Evolutionary conservation across 1,139 yeast species (phyloP).

Genomic region (Wickerhamomyces sp.): DNA sequence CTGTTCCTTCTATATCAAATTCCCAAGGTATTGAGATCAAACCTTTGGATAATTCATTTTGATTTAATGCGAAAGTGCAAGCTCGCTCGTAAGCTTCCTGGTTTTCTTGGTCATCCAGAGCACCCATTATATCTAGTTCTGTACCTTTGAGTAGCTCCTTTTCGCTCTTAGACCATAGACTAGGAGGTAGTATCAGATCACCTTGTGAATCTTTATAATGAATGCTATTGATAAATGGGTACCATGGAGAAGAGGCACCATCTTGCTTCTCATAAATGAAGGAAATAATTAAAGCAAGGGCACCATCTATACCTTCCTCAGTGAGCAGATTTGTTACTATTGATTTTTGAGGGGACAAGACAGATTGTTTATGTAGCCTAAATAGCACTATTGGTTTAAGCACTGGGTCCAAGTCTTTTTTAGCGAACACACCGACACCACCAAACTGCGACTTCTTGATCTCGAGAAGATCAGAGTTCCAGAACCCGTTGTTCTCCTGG

Average conservation of each 20-base stretch:
- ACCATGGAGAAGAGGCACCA: conserved; percentile 72
- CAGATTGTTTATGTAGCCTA: conserved; percentile 40
- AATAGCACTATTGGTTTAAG: conserved; percentile 28
- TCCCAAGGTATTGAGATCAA: conserved; percentile 21
- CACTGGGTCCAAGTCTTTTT: conserved; percentile 30
- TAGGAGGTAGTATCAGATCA: conserved; percentile 46
- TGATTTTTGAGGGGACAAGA: conserved; percentile 56
- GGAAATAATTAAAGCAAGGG: conserved; percentile 62
- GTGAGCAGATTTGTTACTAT: conserved; percentile 62
- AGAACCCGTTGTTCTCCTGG: conserved; percentile 38
- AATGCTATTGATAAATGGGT: conserved; percentile 54
- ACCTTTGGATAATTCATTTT: conserved; percentile 11
- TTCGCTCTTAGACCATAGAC: conserved; percentile 58
- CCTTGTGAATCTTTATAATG: conserved; percentile 27
- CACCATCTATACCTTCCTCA: conserved; percentile 59
- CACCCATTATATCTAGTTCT: conserved; percentile 61
- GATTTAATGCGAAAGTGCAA: conserved; percentile 41
- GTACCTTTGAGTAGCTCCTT: conserved; percentile 54
- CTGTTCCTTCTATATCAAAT: conserved; percentile 17
- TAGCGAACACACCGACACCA: conserved; percentile 75
- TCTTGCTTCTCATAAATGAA: conserved; percentile 63
- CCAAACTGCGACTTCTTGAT: conserved; percentile 49
- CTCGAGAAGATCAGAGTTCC: conserved; percentile 43
- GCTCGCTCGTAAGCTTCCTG: conserved; percentile 49
- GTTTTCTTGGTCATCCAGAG: conserved; percentile 56